Base-by-base conservation (phyloP, 1,139 yeast genomes). In the Diutina rugosa region DNA sequence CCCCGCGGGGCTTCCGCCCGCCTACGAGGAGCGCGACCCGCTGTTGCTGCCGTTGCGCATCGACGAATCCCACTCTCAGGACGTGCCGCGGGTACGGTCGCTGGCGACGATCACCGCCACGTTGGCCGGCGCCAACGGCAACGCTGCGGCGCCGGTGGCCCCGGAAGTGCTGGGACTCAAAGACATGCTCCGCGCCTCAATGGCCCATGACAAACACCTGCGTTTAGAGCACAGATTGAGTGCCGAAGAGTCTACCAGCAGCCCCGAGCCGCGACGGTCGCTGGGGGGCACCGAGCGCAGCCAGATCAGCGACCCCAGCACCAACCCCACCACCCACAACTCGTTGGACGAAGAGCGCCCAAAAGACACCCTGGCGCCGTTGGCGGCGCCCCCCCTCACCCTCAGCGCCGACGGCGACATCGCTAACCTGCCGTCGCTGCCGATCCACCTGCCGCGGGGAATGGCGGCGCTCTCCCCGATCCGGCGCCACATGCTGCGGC, bases 1-100 rank as follows among this genome's bases (percentile, higher is more conserved):
- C 41, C 51, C 38, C 12, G 61, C 63, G 0, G 67, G 70, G 0
- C 72, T 74, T 12, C 78, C 78, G 5, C 79, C 80, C 1, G 75
- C 78, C 3, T 74, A 74, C 57, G 72, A 68, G 53, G 70, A 65
- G 44, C 65, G 63, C 55, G 70, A 64, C 6, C 58, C 63, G 14
- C 49, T 60, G 9, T 55, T 62, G 18, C 44, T 29, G 28, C 46
- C 54, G 16, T n/a, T 49, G 6, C 26, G 53, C 2, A 49, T 49
- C 14, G 53, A 49, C 72, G 53, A 65, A 67, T 4, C 67, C 63
- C 52, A 61, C 58, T 6, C 55, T 61, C 4, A 10, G n/a, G 46
- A 29, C 7, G 21, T 26, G 21, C 44, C 44, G 4, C 53, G 53
- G 29, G 53, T n/a, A 6, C 53, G 41, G 53, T 32, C 44, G 29